Base-by-base conservation (phyloP, 192 early-diverging fungal genomes). In the Rhizophlyctis rosea region DNA sequence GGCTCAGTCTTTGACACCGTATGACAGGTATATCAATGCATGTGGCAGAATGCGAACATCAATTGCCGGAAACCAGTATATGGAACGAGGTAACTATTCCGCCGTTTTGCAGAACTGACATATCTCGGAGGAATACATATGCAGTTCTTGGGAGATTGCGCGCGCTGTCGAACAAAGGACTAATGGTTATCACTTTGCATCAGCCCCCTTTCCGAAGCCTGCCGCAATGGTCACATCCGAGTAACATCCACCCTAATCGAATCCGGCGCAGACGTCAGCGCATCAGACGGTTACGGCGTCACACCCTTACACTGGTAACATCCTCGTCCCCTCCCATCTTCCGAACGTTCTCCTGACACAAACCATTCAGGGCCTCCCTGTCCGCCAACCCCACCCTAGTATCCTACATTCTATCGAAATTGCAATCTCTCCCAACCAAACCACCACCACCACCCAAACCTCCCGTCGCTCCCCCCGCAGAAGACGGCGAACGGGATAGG, bases 201-300 rank as follows among this genome's bases (percentile, higher is more conserved):
- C 35, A 61, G 59, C 33, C 64, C 64, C 23, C 64, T 65, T 11
- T n/a, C 64, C 9, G 64, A 57, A 3, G 64, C 64, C 18, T 65
- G 64, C 28, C 64, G 64, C 1, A 65, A 65, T 33, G 28, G 25
- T 3, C 34, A 49, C 9, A 34, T 65, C 53, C n/a, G n/a, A n/a
- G n/a, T n/a, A n/a, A 55, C 64, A 3, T 18, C 34, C 1, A 33
- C 58, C 14, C 29, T 65, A 21, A 34, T 65, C 18, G 56, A 54
- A 21, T 65, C 48, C 23, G 64, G 64, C 29, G 64, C 64, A 4
- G 64, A 65, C 34, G 35, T 65, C 11, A 33, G 4, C 33, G 55
- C 55, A 3, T 3, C 34, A 13, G 64, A 65, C 55, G 64, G 29
- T 23, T 65, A 65, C 33, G 64, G 64, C 16, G 64, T 58, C 0